A percentile compares a stretch with the other conserved stretches of the same genome.
phyloP scores from a whole-genome alignment of 768 basidiomycete genomes.

The Agrocybe chaxingu region DNA sequence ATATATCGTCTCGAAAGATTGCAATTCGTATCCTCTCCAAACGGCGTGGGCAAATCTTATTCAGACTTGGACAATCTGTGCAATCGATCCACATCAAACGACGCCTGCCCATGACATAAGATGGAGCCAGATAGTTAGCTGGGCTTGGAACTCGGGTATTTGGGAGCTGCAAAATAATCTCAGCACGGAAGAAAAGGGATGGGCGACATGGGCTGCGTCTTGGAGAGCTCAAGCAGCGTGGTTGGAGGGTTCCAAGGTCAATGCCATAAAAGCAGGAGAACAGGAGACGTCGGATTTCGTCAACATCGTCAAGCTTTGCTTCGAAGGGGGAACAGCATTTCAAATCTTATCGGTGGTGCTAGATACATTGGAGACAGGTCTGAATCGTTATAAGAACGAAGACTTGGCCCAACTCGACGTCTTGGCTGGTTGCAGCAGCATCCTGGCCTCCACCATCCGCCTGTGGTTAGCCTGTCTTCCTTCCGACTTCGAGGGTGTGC shows the following conservation, averaged over 20 bases:
- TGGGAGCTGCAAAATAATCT: slow-evolving; percentile 36
- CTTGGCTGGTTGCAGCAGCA: slow-evolving; percentile 31
- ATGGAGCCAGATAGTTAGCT: slow-evolving; percentile 84
- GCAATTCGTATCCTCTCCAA: slow-evolving; percentile 32
- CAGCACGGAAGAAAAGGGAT: slow-evolving; percentile 26
- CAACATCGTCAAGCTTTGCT: slow-evolving; percentile 32
- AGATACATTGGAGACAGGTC: slow-evolving; percentile 26
- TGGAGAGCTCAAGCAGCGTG: slow-evolving; percentile 62
- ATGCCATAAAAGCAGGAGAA: slow-evolving; percentile 65
- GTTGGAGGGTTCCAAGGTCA: slow-evolving; percentile 75
- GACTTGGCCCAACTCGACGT: slow-evolving; percentile 19
- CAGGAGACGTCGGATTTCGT: slow-evolving; percentile 49
- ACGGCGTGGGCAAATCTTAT: slow-evolving; percentile 58
- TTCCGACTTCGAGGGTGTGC: slow-evolving; percentile 31
- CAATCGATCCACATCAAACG: slow-evolving; percentile 87
- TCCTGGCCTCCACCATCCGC: slow-evolving; percentile 49
- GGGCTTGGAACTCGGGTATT: slow-evolving; percentile 69
- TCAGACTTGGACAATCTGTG: slow-evolving; percentile 75
- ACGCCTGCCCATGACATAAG: slow-evolving; percentile 83
- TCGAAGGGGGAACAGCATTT: slow-evolving; percentile 35
- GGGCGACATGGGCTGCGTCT: slow-evolving; percentile 43
- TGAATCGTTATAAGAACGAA: slow-evolving; percentile 18
- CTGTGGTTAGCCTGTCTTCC: slow-evolving; percentile 66
- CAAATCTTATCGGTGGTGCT: slow-evolving; percentile 34
- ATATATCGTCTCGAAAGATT: slow-evolving; percentile 39